These are phyloP conservation scores for Trichosporon sp. DNA, from an alignment of 1,284 basidiomycete species.

Conservation along the genomic window DNA sequence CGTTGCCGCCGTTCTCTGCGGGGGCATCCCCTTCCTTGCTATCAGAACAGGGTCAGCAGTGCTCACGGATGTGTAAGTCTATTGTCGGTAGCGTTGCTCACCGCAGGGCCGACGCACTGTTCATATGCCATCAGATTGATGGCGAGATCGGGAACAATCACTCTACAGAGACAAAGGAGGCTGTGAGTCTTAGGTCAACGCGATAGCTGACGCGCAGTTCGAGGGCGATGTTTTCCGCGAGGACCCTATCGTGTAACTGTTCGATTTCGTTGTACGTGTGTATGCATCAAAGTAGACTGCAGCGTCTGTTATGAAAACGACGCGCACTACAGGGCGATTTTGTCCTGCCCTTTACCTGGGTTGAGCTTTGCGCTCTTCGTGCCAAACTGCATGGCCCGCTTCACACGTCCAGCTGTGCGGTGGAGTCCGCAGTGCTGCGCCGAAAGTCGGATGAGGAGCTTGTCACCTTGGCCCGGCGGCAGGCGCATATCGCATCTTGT, in stretches of 20 bases:
- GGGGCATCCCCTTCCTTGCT: constrained; percentile 72
- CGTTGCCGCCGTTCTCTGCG: constrained; percentile 69
- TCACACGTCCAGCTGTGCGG: constrained; percentile 67
- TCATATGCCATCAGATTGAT: constrained; percentile 84
- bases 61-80: constrained; percentile 66
- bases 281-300: not conserved
- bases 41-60: constrained; percentile 76
- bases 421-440: constrained; percentile 64
- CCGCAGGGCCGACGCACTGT: constrained; percentile 64
- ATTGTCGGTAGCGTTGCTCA: not conserved
- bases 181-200: constrained; percentile 54
- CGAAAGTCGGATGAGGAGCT: constrained; percentile 71
- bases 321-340: not conserved
- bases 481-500: constrained; percentile 65
- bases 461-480: constrained; percentile 68
- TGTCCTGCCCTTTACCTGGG: not conserved
- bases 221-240: constrained; percentile 13
- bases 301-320: not conserved
- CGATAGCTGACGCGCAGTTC: constrained; percentile 6
- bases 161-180: constrained; percentile 64
- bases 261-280: not conserved
- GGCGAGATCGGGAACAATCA: constrained; percentile 63
- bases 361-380: constrained; percentile 80
- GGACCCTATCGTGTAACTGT: constrained; percentile 12
- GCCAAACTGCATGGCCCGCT: constrained; percentile 97